These are phyloP conservation scores for Penicillium waksmanii DNA, from an alignment of 495 filamentous ascomycete genomes.

Conservation along the genomic window DNA sequence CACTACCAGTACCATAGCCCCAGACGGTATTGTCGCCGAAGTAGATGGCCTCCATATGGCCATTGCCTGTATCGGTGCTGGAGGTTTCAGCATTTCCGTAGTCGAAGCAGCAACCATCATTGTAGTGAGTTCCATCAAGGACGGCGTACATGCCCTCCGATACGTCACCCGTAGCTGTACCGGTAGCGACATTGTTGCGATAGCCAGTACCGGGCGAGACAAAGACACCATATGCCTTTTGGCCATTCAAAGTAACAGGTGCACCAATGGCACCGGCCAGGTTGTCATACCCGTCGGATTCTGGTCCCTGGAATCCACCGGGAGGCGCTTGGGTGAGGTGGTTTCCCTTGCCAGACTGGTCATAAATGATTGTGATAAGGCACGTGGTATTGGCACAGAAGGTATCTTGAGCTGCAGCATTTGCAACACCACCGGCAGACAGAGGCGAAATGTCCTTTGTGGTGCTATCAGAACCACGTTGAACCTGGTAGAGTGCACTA, in stretches of 20 bases:
- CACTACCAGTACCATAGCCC: constrained; percentile 56
- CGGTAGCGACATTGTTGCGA: constrained; percentile 52
- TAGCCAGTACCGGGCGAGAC: constrained; percentile 59
- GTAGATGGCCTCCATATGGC: constrained; percentile 67
- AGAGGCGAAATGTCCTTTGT: constrained; percentile 51
- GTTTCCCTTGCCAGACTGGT: constrained; percentile 61
- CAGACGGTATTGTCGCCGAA: constrained; percentile 52
- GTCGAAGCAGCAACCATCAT: constrained; percentile 61
- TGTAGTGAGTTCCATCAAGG: constrained; percentile 63
- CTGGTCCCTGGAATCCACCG: constrained; percentile 56
- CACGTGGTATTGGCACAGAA: constrained; percentile 62
- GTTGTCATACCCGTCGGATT: constrained; percentile 57
- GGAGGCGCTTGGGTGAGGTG: constrained; percentile 60
- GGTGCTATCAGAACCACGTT: constrained; percentile 52
- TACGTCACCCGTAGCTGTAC: constrained; percentile 55
- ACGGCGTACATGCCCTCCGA: constrained; percentile 63
- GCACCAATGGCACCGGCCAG: constrained; percentile 59
- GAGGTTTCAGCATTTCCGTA: constrained; percentile 64
- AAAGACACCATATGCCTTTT: constrained; percentile 63
- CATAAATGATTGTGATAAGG: constrained; percentile 62
- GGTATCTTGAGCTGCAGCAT: constrained; percentile 58
- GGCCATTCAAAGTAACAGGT: constrained; percentile 58
- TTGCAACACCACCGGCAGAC: constrained; percentile 57
- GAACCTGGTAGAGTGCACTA: constrained; percentile 59
- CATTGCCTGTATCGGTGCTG: constrained; percentile 56